A percentile compares a stretch with the other conserved stretches of the same genome.
These are phyloP conservation scores for Yamadazyma nakazawae DNA, from an alignment of 805 yeast species.

Conservation along the genomic window DNA sequence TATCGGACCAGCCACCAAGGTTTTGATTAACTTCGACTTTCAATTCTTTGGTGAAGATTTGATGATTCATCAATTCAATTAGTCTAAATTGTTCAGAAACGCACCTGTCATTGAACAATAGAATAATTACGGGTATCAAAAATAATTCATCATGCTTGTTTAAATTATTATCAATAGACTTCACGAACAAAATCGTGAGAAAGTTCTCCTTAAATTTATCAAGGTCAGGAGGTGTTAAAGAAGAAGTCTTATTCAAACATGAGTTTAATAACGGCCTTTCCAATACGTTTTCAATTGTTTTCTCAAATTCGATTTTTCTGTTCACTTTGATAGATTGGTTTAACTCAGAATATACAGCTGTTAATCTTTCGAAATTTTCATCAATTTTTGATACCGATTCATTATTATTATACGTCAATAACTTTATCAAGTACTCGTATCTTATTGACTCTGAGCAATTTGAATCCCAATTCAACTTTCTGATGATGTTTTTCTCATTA, in stretches of 20 bases:
- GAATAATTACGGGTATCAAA: constrained; percentile 34
- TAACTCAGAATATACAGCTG: constrained; percentile 21
- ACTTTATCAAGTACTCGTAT: constrained; percentile 25
- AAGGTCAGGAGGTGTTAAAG: constrained; percentile 9
- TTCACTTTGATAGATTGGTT: constrained; percentile 26
- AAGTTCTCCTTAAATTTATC: constrained; percentile 18
- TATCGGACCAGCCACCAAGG: constrained; percentile 27
- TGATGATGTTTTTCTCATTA: constrained; percentile 26
- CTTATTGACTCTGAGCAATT: constrained; percentile 25
- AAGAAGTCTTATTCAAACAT: constrained; percentile 17
- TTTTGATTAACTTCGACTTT: constrained; percentile 23
- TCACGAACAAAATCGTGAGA: constrained; percentile 32
- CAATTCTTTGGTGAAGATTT: constrained; percentile 28
- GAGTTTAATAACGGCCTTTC: constrained; percentile 31
- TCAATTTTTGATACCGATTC: constrained; percentile 17
- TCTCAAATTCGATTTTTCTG: constrained; percentile 34
- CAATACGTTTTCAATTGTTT: constrained; percentile 21
- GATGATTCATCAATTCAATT: constrained; percentile 31
- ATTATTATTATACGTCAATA: constrained; percentile 17
- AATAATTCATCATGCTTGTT: constrained; percentile 39
- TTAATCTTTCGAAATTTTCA: constrained; percentile 19
- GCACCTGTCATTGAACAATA: constrained; percentile 26
- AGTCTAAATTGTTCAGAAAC: constrained; percentile 26
- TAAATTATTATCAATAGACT: constrained; percentile 36
- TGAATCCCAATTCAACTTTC: constrained; percentile 39